Base-by-base conservation (phyloP, 257 asterid species). In the Ophiorrhiza pumila region DNA sequence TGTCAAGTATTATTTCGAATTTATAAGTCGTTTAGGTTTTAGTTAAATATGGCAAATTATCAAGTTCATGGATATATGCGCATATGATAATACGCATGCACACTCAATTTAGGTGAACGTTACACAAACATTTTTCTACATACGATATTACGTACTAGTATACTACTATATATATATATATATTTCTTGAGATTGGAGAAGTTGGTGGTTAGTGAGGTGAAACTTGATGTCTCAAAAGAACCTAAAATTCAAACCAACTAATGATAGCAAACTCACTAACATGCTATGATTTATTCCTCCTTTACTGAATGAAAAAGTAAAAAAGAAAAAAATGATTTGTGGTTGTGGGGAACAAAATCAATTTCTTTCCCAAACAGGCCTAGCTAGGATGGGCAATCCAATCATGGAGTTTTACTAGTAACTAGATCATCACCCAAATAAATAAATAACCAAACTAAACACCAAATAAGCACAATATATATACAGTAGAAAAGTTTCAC, bases 311-410 rank as follows among this genome's bases (percentile, higher is more conserved):
- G 52, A 14, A 41, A 47, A 64, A 23, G 43, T 23, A 43, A 37
- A 76, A 63, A 11, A 49, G 45, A 69, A 59, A 11, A 49, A 56
- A 69, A 59, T 53, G 39, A 64, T 52, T 67, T 63, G 80, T 56
- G 80, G 77, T 67, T 63, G 80, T 56, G 80, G 77, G 73, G 49
- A 72, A 49, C 81, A 72, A 37, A 77, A 77, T 77, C 74, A 65
- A 72, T 77, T 77, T 39, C 63, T 43, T n/a, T n/a, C n/a, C n/a
- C n/a, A n/a, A n/a, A n/a, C n/a, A n/a, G n/a, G n/a, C n/a, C n/a
- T n/a, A n/a, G n/a, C n/a, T n/a, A n/a, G n/a, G n/a, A n/a, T n/a
- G n/a, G n/a, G 35, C 75, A 71, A 61, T 35, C 37, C 61, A 60
- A 72, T 72, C 70, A 72, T 61, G 29, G 32, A 47, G 71, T 61